These are phyloP conservation scores for Fusarium sororula DNA, from an alignment of 2,329 filamentous ascomycete genomes.

Conservation along the genomic window DNA sequence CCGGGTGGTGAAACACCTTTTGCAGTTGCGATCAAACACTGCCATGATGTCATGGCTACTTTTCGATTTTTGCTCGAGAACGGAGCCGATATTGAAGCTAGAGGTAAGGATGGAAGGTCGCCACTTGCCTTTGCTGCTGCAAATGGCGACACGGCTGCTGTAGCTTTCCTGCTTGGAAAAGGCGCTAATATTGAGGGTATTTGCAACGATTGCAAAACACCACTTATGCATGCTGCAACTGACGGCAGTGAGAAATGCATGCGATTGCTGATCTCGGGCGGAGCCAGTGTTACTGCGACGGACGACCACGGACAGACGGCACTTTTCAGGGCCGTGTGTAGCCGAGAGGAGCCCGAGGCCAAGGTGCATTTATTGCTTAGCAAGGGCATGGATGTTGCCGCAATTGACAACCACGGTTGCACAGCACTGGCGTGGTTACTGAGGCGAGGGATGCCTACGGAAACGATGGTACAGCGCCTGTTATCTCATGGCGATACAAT, in stretches of 20 bases:
- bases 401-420: accelerated
- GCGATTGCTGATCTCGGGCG: neutral
- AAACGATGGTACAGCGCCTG: accelerated
- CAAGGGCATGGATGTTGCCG: neutral
- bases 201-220: too few relatives aligned
- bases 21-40: accelerated
- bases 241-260: neutral
- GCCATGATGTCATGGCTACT: accelerated
- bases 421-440: neutral
- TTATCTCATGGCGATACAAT: neutral
- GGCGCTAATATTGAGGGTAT: accelerated
- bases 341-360: accelerated
- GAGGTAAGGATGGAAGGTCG: accelerated
- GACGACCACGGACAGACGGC: accelerated
- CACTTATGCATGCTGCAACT: neutral
- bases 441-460: accelerated
- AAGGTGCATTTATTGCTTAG: neutral
- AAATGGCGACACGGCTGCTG: neutral
- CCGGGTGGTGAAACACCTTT: accelerated
- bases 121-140: accelerated
- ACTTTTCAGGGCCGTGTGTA: neutral
- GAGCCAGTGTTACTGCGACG: neutral
- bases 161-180: accelerated
- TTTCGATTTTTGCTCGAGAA: neutral
- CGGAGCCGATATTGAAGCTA: neutral